Conservation (phyloP, 768 basidiomycete genomes). For the Lentinus tigrinus region DNA sequence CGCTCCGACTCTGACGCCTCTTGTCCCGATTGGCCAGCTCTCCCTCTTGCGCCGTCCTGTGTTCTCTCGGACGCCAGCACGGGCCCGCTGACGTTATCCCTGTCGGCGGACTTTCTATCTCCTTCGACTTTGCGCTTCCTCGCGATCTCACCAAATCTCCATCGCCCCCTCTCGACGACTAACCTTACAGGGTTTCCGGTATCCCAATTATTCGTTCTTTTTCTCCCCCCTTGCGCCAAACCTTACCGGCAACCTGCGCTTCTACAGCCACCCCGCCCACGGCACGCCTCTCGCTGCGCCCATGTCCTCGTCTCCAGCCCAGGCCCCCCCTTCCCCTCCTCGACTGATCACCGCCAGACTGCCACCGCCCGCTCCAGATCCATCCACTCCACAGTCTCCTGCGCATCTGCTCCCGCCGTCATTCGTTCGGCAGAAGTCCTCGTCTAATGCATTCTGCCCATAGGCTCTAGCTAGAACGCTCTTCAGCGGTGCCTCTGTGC, state of each 20-base stretch:
- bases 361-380: slow-evolving; percentile 13
- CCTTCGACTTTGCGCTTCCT: slow-evolving; percentile 18
- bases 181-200: slow-evolving; percentile 1
- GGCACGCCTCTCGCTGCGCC: not conserved
- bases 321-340: not conserved
- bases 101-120: slow-evolving; percentile 42
- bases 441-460: slow-evolving; percentile 10
- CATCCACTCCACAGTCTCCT: slow-evolving; percentile 3
- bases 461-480: not conserved
- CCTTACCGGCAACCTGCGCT: not conserved
- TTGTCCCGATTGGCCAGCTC: slow-evolving; percentile 47
- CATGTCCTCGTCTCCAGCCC: not conserved
- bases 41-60: slow-evolving; percentile 20
- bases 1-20: slow-evolving; percentile 44
- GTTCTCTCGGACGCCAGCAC: slow-evolving; percentile 2
- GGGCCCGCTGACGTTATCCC: slow-evolving; percentile 30
- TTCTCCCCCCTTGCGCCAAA: too few relatives aligned
- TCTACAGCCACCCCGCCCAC: not conserved
- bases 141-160: slow-evolving; percentile 10
- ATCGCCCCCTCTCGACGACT: slow-evolving; percentile 11
- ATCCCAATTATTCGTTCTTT: slow-evolving; percentile 9
- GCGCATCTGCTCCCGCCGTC: slow-evolving; percentile 1
- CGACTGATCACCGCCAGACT: slow-evolving; percentile 1
- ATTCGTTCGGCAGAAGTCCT: slow-evolving; percentile 18
- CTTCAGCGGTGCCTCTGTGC: slow-evolving; percentile 10